A percentile compares a stretch with the other conserved stretches of the same genome.
phyloP scores from a whole-genome alignment of 805 yeast genomes.

The Lachancea lanzarotensis region DNA sequence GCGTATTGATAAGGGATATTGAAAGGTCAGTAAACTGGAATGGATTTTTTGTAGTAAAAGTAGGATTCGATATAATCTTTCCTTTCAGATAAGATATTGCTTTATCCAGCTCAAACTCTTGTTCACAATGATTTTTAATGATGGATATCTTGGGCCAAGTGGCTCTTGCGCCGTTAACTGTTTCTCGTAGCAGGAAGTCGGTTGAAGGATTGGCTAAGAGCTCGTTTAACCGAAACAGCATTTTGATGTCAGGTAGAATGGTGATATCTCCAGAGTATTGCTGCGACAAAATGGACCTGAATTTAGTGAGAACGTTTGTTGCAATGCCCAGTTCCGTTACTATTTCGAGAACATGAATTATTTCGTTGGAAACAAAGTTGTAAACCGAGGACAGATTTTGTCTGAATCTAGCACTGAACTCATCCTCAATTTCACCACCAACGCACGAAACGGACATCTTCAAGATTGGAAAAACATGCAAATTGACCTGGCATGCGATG shows the following conservation, averaged over 20 bases:
- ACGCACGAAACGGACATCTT: constrained; percentile 59
- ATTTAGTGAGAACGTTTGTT: constrained; percentile 62
- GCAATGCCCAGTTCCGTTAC: constrained; percentile 71
- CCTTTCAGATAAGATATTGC: constrained; percentile 67
- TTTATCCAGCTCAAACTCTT: constrained; percentile 79
- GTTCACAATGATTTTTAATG: constrained; percentile 81
- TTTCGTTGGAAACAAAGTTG: constrained; percentile 58
- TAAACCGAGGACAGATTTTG: constrained; percentile 47
- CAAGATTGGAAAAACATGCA: constrained; percentile 88
- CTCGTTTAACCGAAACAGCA: constrained; percentile 49
- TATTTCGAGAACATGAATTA: constrained; percentile 70
- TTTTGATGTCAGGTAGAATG: constrained; percentile 68
- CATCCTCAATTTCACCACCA: constrained; percentile 63
- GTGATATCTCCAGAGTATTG: constrained; percentile 92
- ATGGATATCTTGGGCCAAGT: constrained; percentile 90
- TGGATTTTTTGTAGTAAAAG: constrained; percentile 25
- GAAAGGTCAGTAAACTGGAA: constrained; percentile 23
- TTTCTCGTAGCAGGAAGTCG: constrained; percentile 55
- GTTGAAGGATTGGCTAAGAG: constrained; percentile 77
- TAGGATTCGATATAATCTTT: constrained; percentile 41
- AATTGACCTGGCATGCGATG: constrained; percentile 95
- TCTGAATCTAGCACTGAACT: constrained; percentile 49
- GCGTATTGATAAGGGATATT: constrained; percentile 19
- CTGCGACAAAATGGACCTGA: constrained; percentile 73
- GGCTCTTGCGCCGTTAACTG: constrained; percentile 79